phyloP scores from a whole-genome alignment of 257 asterid genomes.

The Echium plantagineum region DNA sequence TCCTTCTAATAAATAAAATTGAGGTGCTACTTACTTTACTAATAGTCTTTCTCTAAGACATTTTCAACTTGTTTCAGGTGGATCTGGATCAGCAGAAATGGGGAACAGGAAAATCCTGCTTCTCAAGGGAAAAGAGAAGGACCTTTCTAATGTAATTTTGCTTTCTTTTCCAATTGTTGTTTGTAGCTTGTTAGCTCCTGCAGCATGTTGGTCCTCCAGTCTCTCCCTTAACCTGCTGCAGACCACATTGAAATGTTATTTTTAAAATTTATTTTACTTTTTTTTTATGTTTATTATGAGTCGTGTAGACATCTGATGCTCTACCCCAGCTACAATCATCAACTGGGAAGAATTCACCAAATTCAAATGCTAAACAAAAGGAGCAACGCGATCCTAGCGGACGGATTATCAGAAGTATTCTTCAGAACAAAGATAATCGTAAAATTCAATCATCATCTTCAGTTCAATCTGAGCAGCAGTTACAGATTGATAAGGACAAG shows the following conservation, averaged over 20 bases:
- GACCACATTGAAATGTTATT: background rate
- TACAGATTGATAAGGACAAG: slow-evolving; percentile 48
- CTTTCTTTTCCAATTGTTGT: background rate
- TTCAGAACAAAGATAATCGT: slow-evolving; percentile 47
- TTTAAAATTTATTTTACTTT: too few species aligned
- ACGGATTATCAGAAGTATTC: slow-evolving; percentile 67
- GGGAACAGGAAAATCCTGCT: slow-evolving; percentile 77
- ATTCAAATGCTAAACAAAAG: slow-evolving; percentile 35
- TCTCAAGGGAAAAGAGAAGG: slow-evolving; percentile 75
- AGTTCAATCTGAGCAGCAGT: slow-evolving; percentile 37
- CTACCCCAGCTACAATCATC: slow-evolving; percentile 29
- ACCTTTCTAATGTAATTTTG: slow-evolving; percentile 56
- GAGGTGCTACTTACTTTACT: too few species aligned
- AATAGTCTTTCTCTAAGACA: background rate
- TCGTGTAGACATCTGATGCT: slow-evolving; percentile 29
- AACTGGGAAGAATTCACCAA: slow-evolving; percentile 30
- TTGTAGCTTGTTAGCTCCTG: too few species aligned
- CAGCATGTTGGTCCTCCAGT: too few species aligned
- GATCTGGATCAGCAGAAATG: slow-evolving; percentile 30
- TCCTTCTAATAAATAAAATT: too few species aligned
- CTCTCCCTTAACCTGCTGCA: background rate
- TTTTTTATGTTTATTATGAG: too few species aligned
- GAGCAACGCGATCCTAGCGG: slow-evolving; percentile 76
- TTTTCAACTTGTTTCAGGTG: slow-evolving; percentile 26
- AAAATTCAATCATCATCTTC: slow-evolving; percentile 37